Conservation (phyloP, 2,329 filamentous ascomycete genomes). For the Microdochium nivale region DNA sequence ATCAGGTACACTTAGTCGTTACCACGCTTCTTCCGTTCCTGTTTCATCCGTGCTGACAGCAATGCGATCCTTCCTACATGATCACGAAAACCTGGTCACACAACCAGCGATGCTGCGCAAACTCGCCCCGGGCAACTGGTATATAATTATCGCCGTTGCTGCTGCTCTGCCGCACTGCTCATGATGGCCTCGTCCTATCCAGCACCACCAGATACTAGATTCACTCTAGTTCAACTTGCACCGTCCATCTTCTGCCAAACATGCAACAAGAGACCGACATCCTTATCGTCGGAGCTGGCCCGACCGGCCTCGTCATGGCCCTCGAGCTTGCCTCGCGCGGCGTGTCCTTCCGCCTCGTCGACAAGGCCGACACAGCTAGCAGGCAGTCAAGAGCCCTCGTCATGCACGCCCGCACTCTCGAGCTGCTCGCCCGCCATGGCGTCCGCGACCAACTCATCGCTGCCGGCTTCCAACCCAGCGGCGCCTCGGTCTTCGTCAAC, state of each 20-base stretch:
- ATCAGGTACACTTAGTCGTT: not conserved
- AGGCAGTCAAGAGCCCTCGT: slow-evolving; percentile 30
- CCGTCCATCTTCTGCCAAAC: not conserved
- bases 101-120: no score
- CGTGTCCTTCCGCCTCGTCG: slow-evolving; percentile 21
- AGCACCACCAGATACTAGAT: no score
- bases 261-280: slow-evolving; percentile 21
- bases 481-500: slow-evolving; percentile 27
- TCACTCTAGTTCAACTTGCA: no score
- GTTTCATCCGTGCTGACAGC: no score
- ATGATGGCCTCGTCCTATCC: no score
- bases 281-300: slow-evolving; percentile 30
- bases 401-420: slow-evolving; percentile 38
- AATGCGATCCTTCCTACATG: no score
- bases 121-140: no score
- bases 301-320: slow-evolving; percentile 29
- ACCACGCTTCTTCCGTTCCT: no score
- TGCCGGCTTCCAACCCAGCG: slow-evolving; percentile 25
- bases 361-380: slow-evolving; percentile 30
- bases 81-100: no score
- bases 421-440: slow-evolving; percentile 37
- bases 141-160: no score
- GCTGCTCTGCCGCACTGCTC: no score
- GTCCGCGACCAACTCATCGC: slow-evolving; percentile 25
- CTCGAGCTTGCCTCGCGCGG: slow-evolving; percentile 19